A percentile compares a stretch with the other conserved stretches of the same genome.
Evolutionary conservation across 768 basidiomycete species (phyloP).

Genomic region (Leucocoprinus leucothites): DNA sequence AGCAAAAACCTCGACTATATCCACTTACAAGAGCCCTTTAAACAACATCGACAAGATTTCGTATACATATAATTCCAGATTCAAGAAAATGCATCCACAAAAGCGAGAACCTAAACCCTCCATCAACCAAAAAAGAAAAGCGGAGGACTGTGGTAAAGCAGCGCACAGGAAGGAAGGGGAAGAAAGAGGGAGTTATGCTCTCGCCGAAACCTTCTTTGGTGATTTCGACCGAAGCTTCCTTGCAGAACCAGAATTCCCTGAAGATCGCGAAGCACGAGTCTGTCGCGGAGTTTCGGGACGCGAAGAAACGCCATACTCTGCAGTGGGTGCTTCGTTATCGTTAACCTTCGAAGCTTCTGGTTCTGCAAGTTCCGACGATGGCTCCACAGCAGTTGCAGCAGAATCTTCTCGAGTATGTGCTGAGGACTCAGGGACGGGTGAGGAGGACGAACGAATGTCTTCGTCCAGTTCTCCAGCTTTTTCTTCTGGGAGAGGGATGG

Average conservation of each 20-base stretch:
- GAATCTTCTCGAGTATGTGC: not conserved
- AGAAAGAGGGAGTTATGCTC: not conserved
- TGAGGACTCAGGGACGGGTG: not conserved
- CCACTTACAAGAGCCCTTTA: too few species aligned
- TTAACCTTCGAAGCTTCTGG: not conserved
- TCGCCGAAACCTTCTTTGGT: slow-evolving; percentile 4
- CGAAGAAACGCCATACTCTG: not conserved
- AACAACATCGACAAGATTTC: not conserved
- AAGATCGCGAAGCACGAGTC: not conserved
- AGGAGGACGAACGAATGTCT: not conserved
- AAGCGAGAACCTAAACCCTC: too few species aligned
- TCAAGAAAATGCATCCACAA: too few species aligned
- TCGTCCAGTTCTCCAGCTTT: slow-evolving; percentile 15
- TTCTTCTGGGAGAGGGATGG: slow-evolving; percentile 15
- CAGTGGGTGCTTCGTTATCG: too few species aligned
- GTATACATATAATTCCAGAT: too few species aligned
- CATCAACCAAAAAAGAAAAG: not conserved
- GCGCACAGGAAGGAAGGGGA: not conserved
- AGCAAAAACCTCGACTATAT: too few species aligned
- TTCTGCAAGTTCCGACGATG: not conserved
- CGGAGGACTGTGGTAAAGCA: not conserved
- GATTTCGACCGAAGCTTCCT: slow-evolving; percentile 3
- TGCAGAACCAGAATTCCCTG: too few species aligned
- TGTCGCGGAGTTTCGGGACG: not conserved
- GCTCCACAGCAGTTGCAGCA: not conserved